Evolutionary conservation across 176 grass and related monocot genomes (phyloP), one percentile per base, ranked within the genome.

Genomic region (Rhipidocladum racemiflorum): DNA sequence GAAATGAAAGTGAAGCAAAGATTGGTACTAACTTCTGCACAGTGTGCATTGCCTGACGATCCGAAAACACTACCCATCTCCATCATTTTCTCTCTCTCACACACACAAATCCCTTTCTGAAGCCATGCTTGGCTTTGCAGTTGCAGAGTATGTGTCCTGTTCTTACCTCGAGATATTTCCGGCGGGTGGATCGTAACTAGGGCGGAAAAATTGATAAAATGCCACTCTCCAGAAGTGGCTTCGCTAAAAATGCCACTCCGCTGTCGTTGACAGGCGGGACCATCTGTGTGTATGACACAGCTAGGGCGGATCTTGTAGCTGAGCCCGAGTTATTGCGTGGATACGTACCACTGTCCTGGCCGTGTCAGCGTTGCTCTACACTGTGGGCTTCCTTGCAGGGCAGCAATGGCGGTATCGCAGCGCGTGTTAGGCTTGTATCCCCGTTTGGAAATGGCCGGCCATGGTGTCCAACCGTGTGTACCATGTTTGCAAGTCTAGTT

Each of bases 321-420:
- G 60, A 30, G 42, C 27, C 20, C 61, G 69, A 74, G 68, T 68
- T 68, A 61, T 87, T 87, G 78, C 18, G 24, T 66, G 60, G 36
- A 46, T 51, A 20, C 61, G 18, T 25, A 53, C 61, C 17, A 21
- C 43, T 46, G 61, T 23, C 25, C 25, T 27, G 42, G 35, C 61
- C 61, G 10, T 76, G 85, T 61, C 85, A 81, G 39, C 23, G 49
- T 20, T 1, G 21, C 48, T 18, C 27, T 2, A 45, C 71, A 29
- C 79, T 71, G 85, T 83, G 79, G 85, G 85, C 85, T 77, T 61
- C 51, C 17, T 40, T 60, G 79, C 51, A 29, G 36, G 10, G 28
- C 2, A 24, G 75, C 75, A 51, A 79, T 6, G 77, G 45, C 23
- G 78, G 65, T 70, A 81, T 81, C 69, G 78, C 14, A 49, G 76